Evolutionary conservation across 2,329 filamentous ascomycete species (phyloP).

Genomic region (Plectosphaerella cucumerina): DNA sequence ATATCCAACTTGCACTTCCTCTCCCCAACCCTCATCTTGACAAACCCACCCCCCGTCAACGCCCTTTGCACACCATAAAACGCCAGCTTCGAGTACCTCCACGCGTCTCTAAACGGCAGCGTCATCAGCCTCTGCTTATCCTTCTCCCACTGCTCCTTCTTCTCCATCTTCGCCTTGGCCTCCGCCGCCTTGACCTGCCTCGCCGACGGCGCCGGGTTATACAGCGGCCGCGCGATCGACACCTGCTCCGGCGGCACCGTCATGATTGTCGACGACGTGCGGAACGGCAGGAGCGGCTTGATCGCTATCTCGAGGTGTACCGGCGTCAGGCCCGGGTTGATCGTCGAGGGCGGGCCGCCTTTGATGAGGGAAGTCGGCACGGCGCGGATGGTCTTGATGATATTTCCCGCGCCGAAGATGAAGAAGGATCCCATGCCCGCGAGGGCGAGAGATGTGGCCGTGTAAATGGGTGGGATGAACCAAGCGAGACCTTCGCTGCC

Average conservation of each 20-base stretch:
- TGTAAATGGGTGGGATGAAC: conserved; percentile 56
- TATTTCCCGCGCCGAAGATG: conserved; percentile 49
- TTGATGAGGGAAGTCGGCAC: conserved; percentile 31
- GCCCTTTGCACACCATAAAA: conserved; percentile 44
- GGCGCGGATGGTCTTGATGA: conserved; percentile 56
- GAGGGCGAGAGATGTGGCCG: conserved; percentile 55
- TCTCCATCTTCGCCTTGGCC: conserved; percentile 31
- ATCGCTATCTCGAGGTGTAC: conserved; percentile 50
- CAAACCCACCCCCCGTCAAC: conserved; percentile 54
- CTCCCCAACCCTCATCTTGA: conserved; percentile 42
- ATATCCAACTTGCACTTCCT: conserved; percentile 55
- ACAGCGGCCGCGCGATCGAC: conserved; percentile 30
- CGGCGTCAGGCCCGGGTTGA: conserved; percentile 9
- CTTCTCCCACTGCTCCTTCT: conserved; percentile 39
- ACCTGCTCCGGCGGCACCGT: conserved; percentile 31
- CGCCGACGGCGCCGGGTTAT: conserved; percentile 13
- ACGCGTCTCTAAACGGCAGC: conserved; percentile 50
- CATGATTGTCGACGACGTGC: conserved; percentile 35
- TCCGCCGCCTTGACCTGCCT: conserved; percentile 22
- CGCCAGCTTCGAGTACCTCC: conserved; percentile 33
- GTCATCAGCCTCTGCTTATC: conserved; percentile 54
- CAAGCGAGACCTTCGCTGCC: conserved; percentile 29
- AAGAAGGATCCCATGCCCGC: conserved; percentile 57
- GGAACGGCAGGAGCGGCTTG: conserved; percentile 44
- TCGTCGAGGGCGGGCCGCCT: conserved; percentile 7